Conservation (phyloP, 805 yeast species). For the Saccharomycopsis malanga region DNA sequence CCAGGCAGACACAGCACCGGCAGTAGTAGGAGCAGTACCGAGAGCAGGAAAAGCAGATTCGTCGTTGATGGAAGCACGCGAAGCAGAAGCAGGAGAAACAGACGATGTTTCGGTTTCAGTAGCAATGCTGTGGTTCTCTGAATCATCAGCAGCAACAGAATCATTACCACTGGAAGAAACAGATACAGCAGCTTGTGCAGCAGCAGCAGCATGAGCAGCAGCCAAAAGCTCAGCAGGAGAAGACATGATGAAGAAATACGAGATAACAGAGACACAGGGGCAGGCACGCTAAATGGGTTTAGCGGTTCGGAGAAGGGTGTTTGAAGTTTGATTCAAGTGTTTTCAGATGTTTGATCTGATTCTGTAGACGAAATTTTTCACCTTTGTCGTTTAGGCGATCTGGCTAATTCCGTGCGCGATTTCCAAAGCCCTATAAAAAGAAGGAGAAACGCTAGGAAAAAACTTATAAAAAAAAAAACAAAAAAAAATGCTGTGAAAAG, state of each 20-base stretch:
- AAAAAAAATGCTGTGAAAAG: too few species aligned
- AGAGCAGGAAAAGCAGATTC: conserved; percentile 49
- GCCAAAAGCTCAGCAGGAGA: conserved; percentile 37
- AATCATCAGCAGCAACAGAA: conserved; percentile 20
- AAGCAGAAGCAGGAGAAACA: conserved; percentile 20
- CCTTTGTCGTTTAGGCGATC: too few species aligned
- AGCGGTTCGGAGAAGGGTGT: not conserved
- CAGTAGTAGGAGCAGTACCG: conserved; percentile 33
- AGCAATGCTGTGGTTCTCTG: conserved; percentile 31
- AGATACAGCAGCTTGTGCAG: conserved; percentile 16
- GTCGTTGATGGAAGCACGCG: conserved; percentile 34
- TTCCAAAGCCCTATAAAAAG: too few species aligned
- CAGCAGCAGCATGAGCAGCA: conserved; percentile 28
- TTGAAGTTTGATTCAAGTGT: not conserved
- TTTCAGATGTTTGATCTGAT: too few species aligned
- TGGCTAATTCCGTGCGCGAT: too few species aligned
- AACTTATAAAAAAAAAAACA: too few species aligned
- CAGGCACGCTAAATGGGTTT: not conserved
- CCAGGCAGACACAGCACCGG: conserved; percentile 29
- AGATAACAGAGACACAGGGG: conserved; percentile 1
- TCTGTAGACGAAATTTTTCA: too few species aligned
- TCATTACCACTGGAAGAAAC: conserved; percentile 14
- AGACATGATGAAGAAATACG: not conserved
- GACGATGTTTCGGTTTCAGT: conserved; percentile 6
- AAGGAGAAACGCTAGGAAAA: too few species aligned